Evolutionary conservation across 2,329 filamentous ascomycete genomes (phyloP).

Genomic region (Arthrobotrys megalospora): DNA sequence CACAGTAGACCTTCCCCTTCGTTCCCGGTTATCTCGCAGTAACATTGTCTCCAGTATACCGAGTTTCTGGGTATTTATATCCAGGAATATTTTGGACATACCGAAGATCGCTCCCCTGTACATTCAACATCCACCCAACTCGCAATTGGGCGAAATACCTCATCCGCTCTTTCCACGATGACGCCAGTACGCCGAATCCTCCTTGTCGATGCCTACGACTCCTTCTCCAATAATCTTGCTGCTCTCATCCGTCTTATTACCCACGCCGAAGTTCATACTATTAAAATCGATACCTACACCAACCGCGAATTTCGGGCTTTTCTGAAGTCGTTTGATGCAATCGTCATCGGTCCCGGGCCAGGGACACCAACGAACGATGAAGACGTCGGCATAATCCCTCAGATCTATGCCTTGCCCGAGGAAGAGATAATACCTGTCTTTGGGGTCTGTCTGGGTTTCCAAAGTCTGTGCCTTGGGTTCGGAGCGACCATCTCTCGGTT

Average conservation of each 20-base stretch:
- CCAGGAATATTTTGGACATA: neutral
- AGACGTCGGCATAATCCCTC: constrained; percentile 87
- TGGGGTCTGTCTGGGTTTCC: constrained; percentile 91
- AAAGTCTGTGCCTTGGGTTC: constrained; percentile 80
- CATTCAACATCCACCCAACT: neutral
- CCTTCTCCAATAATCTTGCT: constrained; percentile 95
- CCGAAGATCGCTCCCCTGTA: neutral
- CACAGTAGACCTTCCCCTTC: neutral
- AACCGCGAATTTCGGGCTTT: constrained; percentile 71
- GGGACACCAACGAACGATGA: constrained; percentile 79
- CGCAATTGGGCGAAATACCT: neutral
- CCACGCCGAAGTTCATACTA: constrained; percentile 77
- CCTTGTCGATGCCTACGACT: constrained; percentile 96
- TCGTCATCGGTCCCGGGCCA: constrained; percentile 91
- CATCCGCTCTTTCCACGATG: constrained; percentile 13
- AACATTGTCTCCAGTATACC: neutral
- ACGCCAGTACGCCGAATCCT: constrained; percentile 73
- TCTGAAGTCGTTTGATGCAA: constrained; percentile 79
- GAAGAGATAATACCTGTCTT: constrained; percentile 80
- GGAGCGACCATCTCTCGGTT: constrained; percentile 78
- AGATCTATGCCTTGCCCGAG: constrained; percentile 79
- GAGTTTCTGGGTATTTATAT: neutral
- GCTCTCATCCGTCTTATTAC: constrained; percentile 81
- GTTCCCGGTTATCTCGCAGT: neutral
- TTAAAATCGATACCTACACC: constrained; percentile 79